Evolutionary conservation across 345 rosid genomes (phyloP).

Genomic region (Camelina laxa): DNA sequence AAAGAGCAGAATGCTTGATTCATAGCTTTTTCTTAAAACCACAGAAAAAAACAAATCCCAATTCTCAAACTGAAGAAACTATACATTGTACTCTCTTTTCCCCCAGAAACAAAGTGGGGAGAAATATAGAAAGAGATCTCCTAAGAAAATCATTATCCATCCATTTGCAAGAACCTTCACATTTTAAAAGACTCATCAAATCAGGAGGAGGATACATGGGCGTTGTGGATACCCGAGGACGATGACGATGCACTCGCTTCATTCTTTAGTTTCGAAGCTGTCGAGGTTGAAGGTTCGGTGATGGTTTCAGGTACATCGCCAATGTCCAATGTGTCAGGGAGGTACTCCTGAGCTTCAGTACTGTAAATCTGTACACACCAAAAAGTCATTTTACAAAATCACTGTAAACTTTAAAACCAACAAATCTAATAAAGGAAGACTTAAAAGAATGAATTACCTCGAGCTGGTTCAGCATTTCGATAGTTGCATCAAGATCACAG

Average conservation of each 20-base stretch:
- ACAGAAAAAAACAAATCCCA: constrained; percentile 11
- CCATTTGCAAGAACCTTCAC: constrained; percentile 30
- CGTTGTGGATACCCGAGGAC: constrained; percentile 53
- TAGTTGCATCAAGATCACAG: constrained; percentile 75
- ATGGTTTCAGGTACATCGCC: constrained; percentile 70
- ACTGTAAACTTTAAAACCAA: not conserved
- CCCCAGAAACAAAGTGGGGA: constrained; percentile 26
- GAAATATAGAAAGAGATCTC: constrained; percentile 28
- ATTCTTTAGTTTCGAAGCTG: constrained; percentile 58
- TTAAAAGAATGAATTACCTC: constrained; percentile 50
- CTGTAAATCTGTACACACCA: constrained; percentile 54
- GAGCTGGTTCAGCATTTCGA: constrained; percentile 83
- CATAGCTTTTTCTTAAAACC: constrained; percentile 5
- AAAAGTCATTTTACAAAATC: no score
- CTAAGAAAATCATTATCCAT: constrained; percentile 37
- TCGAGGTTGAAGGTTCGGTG: constrained; percentile 43
- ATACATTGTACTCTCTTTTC: constrained; percentile 39
- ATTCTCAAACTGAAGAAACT: constrained; percentile 37
- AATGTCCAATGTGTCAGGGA: constrained; percentile 84
- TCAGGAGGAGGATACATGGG: constrained; percentile 47
- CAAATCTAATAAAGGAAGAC: not conserved
- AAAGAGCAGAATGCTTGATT: constrained; percentile 19
- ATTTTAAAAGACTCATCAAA: constrained; percentile 18
- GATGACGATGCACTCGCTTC: constrained; percentile 62
- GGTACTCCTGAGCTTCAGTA: constrained; percentile 59